These are phyloP conservation scores for Eucalyptus regnans DNA, from an alignment of 345 rosid species.

Conservation along the genomic window DNA sequence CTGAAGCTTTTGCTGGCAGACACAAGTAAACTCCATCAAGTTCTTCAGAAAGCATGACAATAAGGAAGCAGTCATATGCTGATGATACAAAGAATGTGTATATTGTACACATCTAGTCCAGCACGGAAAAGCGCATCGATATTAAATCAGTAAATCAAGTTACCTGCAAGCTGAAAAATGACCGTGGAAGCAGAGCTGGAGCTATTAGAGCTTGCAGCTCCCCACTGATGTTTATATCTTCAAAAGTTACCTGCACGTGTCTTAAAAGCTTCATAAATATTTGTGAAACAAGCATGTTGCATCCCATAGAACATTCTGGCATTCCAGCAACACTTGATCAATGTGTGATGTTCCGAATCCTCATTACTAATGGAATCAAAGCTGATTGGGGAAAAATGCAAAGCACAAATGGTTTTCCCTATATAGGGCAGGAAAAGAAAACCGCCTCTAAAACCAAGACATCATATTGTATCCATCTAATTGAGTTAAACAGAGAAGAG, in stretches of 20 bases:
- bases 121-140: not conserved
- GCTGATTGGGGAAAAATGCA: not conserved
- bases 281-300: not conserved
- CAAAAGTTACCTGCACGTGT: constrained; percentile 52
- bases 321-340: not conserved
- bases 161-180: constrained; percentile 75
- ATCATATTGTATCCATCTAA: not conserved
- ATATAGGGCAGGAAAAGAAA: not conserved
- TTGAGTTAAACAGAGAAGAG: not conserved
- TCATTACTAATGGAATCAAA: not conserved
- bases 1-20: not conserved
- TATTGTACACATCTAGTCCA: not conserved
- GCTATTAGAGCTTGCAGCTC: constrained; percentile 70
- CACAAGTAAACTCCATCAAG: not conserved
- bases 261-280: not conserved
- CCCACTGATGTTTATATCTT: constrained; percentile 67
- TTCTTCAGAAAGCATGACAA: not conserved
- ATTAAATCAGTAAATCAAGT: not conserved
- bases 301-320: not conserved
- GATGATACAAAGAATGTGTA: not conserved
- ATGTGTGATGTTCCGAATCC: not conserved
- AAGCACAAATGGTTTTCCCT: not conserved
- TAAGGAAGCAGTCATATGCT: not conserved
- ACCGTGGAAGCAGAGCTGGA: constrained; percentile 82
- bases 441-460: not conserved